A percentile compares a stretch with the other conserved stretches of the same genome.
Evolutionary conservation across 1,139 yeast genomes (phyloP).

Genomic region (Candida sp.): DNA sequence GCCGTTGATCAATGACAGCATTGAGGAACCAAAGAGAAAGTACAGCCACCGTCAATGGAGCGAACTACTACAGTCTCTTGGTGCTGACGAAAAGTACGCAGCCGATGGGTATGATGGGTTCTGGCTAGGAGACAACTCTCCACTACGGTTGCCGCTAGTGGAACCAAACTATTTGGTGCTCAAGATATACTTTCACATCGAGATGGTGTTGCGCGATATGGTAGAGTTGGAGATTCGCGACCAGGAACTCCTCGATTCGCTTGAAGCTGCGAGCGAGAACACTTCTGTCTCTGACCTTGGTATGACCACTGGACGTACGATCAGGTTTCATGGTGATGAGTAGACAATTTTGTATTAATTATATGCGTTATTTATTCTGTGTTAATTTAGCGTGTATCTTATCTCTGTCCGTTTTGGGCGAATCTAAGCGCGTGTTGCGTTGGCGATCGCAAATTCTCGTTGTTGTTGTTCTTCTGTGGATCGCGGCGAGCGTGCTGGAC

Average conservation of each 20-base stretch:
- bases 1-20: conserved; percentile 33
- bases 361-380: not conserved
- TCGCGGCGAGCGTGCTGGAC: too few species aligned
- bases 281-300: not conserved
- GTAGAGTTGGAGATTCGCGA: conserved; percentile 20
- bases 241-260: conserved; percentile 12
- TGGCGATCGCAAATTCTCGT: too few species aligned
- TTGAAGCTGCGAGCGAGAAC: conserved; percentile 22
- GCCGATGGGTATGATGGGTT: conserved; percentile 10
- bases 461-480: too few species aligned
- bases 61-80: conserved; percentile 24
- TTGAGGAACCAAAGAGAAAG: conserved; percentile 33
- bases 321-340: not conserved
- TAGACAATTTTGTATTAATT: not conserved
- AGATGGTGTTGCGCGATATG: conserved; percentile 22
- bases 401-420: not conserved
- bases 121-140: conserved; percentile 69
- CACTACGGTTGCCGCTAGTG: conserved; percentile 65
- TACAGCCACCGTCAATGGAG: conserved; percentile 38
- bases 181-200: conserved; percentile 38
- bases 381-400: not conserved
- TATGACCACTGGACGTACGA: not conserved
- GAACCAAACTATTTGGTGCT: conserved; percentile 68
- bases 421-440: too few species aligned
- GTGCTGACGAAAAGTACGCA: not conserved